Base-by-base conservation (phyloP, 805 yeast genomes). In the Vanderwaltozyma verrucispora region DNA sequence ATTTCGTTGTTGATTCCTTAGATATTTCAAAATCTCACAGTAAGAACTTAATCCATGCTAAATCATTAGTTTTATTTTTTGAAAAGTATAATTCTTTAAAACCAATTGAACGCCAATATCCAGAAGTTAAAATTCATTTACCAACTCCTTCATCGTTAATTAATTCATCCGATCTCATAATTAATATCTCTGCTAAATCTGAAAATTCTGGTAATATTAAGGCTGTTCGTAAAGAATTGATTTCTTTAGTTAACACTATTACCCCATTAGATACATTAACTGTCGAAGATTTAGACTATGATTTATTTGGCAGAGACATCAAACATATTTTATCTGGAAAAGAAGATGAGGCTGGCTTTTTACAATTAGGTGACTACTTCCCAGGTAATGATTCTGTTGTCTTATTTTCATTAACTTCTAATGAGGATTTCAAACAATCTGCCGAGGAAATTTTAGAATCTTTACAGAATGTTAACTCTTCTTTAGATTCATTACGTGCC, bases 1-100 rank as follows among this genome's bases (percentile, higher is more conserved):
- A 73, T 38, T 75, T 69, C 54, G 65, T 69, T 39, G 74, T 79
- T 29, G 86, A 78, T 46, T 63, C 75, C 26, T 68, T 92, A 53
- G 95, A 87, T 51, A 78, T 92, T 59, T 77, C 94, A 10, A 80
- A 74, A 60, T 95, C 97, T 23, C 96, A 92, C 58, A 83, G 86
- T 51, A 84, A 82, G 46, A 75, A 84, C 53, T 54, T 74, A 37
- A 57, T 65, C 14, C 97, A 92, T 51, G 96, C 95, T 9, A 74
- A 75, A 43, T 71, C 77, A 29, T 67, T 92, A 40, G 80, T 86
- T 30, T 69, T 80, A 11, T 83, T 69, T 56, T 79, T 92, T 47
- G 56, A 63, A 38, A 66, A 71, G 43, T 64, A 74, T 40, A 71
- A 73, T 24, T 55, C 64, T 27, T 69, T 80, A 46, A 49, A 61